Evolutionary conservation across 1,284 basidiomycete species (phyloP).

Genomic region (Lentinus polychrous): DNA sequence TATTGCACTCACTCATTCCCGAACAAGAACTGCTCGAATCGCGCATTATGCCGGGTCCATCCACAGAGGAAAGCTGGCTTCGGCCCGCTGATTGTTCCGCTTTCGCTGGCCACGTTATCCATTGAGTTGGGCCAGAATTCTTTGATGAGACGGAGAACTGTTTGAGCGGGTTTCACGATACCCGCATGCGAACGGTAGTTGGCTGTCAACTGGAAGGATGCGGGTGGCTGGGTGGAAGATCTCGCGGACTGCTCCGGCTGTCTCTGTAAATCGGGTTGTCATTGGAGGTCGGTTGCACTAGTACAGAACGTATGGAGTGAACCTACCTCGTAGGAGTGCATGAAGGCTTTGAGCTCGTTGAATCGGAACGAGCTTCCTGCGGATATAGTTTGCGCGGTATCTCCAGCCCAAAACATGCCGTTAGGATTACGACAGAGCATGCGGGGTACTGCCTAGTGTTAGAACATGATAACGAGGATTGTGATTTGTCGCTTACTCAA

Average conservation of each 20-base stretch:
- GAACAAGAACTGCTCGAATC: slow-evolving; percentile 50
- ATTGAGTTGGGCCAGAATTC: slow-evolving; percentile 60
- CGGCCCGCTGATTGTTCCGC: slow-evolving; percentile 47
- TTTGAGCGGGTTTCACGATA: slow-evolving; percentile 54
- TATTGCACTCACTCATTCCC: slow-evolving; percentile 31
- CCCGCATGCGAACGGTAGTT: slow-evolving; percentile 72
- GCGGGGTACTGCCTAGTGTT: slow-evolving; percentile 44
- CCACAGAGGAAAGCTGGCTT: slow-evolving; percentile 52
- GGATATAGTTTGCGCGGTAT: slow-evolving; percentile 73
- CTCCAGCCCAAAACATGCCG: slow-evolving; percentile 73
- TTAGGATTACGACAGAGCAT: slow-evolving; percentile 52
- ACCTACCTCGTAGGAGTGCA: slow-evolving; percentile 50
- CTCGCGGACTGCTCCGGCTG: neutral
- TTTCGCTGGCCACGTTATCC: slow-evolving; percentile 50
- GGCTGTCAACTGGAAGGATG: slow-evolving; percentile 47
- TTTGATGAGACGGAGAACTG: slow-evolving; percentile 52
- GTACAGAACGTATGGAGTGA: slow-evolving; percentile 29
- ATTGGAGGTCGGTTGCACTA: neutral
- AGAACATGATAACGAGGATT: neutral
- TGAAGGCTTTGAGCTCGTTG: slow-evolving; percentile 60
- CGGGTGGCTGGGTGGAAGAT: neutral
- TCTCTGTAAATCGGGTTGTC: slow-evolving; percentile 3
- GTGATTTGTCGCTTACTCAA: slow-evolving; percentile 30
- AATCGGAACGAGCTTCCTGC: slow-evolving; percentile 68
- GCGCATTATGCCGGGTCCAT: slow-evolving; percentile 41